Evolutionary conservation across 2,329 filamentous ascomycete genomes (phyloP).

Genomic region (Hypoxylon sp.): DNA sequence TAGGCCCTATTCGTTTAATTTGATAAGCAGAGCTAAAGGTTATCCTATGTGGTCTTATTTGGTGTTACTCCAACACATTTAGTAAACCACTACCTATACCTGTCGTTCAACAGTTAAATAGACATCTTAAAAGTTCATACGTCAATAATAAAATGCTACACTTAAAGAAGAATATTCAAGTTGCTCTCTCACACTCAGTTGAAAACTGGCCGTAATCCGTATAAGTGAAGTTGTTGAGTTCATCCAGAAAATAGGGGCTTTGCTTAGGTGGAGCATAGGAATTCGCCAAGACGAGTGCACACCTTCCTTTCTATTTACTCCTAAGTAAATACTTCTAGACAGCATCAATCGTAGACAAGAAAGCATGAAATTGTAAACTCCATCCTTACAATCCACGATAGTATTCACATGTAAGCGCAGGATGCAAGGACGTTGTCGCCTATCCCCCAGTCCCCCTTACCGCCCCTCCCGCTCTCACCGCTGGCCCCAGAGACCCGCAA

Average conservation of each 20-base stretch:
- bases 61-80: neutral
- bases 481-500: neutral
- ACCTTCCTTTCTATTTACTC: neutral
- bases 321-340: neutral
- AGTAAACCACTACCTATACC: neutral
- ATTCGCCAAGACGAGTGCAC: neutral
- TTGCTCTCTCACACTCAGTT: neutral
- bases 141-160: neutral
- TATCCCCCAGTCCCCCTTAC: too few relatives aligned
- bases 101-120: neutral
- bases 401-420: neutral
- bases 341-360: neutral
- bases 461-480: slow-evolving; percentile 2
- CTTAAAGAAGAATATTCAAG: neutral
- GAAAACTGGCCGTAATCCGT: neutral
- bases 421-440: neutral
- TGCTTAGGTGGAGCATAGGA: neutral
- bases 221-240: neutral
- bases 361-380: neutral
- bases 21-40: too few relatives aligned
- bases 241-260: neutral
- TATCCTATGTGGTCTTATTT: neutral
- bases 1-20: neutral
- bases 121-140: neutral
- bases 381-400: neutral